Conservation (phyloP, 257 asterid species). For the Paulownia fortunei region DNA sequence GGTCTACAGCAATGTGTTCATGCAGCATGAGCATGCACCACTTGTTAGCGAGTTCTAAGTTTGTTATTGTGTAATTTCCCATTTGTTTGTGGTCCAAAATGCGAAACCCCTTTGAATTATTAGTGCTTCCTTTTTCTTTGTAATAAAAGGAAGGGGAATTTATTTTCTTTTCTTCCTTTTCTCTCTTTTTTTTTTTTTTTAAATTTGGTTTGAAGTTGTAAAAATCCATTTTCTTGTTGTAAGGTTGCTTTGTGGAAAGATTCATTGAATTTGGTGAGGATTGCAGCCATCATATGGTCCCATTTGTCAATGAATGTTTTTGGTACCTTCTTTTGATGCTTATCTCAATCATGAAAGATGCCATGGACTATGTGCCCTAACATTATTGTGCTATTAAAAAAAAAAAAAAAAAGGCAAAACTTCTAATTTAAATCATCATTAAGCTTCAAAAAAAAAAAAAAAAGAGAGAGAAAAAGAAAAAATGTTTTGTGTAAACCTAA, state of each 20-base stretch:
- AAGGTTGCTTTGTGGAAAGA: conserved; percentile 33
- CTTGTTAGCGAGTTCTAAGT: conserved; percentile 54
- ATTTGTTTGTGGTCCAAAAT: conserved; percentile 34
- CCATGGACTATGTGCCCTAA: not conserved
- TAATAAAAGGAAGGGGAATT: conserved; percentile 40
- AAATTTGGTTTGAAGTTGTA: conserved; percentile 45
- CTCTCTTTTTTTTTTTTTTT: not conserved
- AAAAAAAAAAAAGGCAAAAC: too few species aligned
- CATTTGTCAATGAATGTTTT: conserved; percentile 10
- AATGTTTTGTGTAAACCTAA: too few species aligned
- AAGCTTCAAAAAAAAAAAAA: too few species aligned
- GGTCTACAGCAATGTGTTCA: conserved; percentile 60
- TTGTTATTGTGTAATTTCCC: conserved; percentile 21
- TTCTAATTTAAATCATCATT: too few species aligned
- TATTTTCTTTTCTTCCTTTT: conserved; percentile 28
- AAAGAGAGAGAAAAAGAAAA: too few species aligned
- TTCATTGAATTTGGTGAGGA: conserved; percentile 28
- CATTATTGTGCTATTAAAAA: not conserved
- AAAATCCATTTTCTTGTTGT: conserved; percentile 39
- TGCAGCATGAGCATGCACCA: conserved; percentile 60
- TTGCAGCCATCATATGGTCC: conserved; percentile 19
- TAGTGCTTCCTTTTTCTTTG: conserved; percentile 26
- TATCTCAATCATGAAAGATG: conserved; percentile 23
- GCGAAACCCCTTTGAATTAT: conserved; percentile 21
- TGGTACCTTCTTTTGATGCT: conserved; percentile 26